These are phyloP conservation scores for Dictyostelium firmibasis DNA, from an alignment of 78 protist genomes.

Conservation along the genomic window DNA sequence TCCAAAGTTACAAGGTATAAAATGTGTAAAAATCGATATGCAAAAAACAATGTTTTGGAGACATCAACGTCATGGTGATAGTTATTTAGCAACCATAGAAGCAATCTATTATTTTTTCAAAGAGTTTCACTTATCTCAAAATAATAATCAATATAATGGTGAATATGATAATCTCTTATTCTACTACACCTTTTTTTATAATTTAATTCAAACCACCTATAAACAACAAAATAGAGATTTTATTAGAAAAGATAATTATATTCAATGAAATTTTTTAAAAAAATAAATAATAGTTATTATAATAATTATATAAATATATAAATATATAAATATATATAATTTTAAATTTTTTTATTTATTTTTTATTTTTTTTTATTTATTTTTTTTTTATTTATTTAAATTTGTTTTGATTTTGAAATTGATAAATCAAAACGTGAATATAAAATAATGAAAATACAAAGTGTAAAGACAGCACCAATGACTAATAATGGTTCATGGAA, in stretches of 20 bases:
- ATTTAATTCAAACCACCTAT: slow-evolving; percentile 73
- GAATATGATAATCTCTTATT: slow-evolving; percentile 69
- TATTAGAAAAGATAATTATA: slow-evolving; percentile 60
- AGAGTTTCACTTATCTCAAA: slow-evolving; percentile 55
- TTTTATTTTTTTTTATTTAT: background rate
- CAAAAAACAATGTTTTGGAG: slow-evolving; percentile 82
- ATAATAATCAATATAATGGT: slow-evolving; percentile 51
- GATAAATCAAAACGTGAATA: slow-evolving; percentile 55
- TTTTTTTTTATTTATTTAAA: background rate
- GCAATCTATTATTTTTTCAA: slow-evolving; percentile 80
- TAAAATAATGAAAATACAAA: slow-evolving; percentile 58
- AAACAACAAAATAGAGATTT: slow-evolving; percentile 26
- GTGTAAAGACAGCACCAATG: slow-evolving; percentile 60
- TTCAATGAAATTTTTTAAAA: slow-evolving; percentile 9
- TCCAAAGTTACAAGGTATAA: slow-evolving; percentile 10
- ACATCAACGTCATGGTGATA: slow-evolving; percentile 69
- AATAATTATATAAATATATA: background rate
- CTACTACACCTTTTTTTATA: slow-evolving; percentile 71
- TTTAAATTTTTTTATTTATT: background rate
- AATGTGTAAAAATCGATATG: slow-evolving; percentile 61
- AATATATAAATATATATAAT: background rate
- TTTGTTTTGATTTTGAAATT: background rate
- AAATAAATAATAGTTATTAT: background rate
- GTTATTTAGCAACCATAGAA: slow-evolving; percentile 72
- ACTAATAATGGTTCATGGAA: slow-evolving; percentile 78